Conservation (phyloP, 768 basidiomycete genomes). For the Amanita pallidorosea region DNA sequence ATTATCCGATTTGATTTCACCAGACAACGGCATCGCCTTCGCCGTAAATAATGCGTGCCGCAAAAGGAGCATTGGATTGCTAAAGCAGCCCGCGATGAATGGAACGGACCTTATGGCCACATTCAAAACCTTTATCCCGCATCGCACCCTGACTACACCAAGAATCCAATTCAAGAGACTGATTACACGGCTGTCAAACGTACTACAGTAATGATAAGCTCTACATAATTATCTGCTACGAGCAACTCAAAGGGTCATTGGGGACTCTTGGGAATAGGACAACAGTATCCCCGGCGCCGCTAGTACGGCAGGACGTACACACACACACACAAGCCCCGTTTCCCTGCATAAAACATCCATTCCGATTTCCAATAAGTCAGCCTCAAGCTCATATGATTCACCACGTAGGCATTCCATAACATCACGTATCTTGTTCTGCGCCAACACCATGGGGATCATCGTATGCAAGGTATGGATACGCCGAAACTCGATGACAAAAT, state of each 20-base stretch:
- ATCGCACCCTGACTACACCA: background rate
- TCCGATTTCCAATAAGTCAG: background rate
- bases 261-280: background rate
- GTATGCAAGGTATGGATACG: background rate
- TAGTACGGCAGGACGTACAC: background rate
- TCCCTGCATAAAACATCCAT: background rate
- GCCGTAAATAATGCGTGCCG: background rate
- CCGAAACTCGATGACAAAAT: background rate
- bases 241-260: background rate
- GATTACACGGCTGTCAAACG: background rate
- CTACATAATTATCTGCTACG: background rate
- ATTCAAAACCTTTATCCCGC: background rate
- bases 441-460: background rate
- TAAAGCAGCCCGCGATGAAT: background rate
- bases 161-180: background rate
- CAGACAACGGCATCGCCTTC: background rate
- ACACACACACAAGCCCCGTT: background rate
- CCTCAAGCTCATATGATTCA: background rate
- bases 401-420: background rate
- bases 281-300: background rate
- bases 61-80: background rate
- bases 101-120: slow-evolving; percentile 1
- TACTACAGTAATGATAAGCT: slow-evolving; percentile 1
- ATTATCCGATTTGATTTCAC: background rate
- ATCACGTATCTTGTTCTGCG: background rate